Percentiles rank a stretch among this genome's conserved stretches.
These are phyloP conservation scores for Closterium sp. DNA, from an alignment of 139 green algal species.

Conservation along the genomic window DNA sequence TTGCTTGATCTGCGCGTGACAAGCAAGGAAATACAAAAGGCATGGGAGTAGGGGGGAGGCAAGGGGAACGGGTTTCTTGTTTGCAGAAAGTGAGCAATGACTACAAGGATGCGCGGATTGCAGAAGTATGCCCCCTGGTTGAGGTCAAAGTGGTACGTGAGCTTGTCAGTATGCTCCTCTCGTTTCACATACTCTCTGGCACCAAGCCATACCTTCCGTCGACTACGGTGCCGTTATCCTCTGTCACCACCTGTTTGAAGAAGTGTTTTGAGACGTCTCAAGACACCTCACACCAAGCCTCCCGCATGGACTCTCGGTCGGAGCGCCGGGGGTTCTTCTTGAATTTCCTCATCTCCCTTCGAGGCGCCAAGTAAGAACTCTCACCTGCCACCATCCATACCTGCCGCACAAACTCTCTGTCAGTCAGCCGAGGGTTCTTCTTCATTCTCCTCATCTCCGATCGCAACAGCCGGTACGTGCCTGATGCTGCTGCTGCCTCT, in stretches of 20 bases:
- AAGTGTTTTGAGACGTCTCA: too few species aligned
- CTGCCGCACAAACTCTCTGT: background rate
- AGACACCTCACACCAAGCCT: too few species aligned
- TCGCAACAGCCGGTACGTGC: background rate
- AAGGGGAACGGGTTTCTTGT: too few species aligned
- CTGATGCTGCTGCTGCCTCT: background rate
- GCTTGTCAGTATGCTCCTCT: slow-evolving; percentile 6
- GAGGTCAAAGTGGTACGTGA: background rate
- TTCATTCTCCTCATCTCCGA: background rate
- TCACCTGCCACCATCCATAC: background rate
- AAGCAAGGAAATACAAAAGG: too few species aligned
- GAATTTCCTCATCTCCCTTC: too few species aligned
- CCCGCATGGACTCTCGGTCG: too few species aligned
- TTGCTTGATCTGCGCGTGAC: background rate
- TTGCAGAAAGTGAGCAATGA: background rate
- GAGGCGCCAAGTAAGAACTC: too few species aligned
- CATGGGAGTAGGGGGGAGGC: too few species aligned
- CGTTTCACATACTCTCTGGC: too few species aligned
- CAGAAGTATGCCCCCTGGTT: slow-evolving; percentile 12
- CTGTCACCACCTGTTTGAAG: too few species aligned
- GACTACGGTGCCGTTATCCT: too few species aligned
- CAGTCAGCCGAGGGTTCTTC: background rate
- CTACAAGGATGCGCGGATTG: background rate
- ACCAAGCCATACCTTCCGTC: too few species aligned
- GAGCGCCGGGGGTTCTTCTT: background rate